Conservation (phyloP, 148 eudicot species). For the Dianthus caryophyllus region DNA sequence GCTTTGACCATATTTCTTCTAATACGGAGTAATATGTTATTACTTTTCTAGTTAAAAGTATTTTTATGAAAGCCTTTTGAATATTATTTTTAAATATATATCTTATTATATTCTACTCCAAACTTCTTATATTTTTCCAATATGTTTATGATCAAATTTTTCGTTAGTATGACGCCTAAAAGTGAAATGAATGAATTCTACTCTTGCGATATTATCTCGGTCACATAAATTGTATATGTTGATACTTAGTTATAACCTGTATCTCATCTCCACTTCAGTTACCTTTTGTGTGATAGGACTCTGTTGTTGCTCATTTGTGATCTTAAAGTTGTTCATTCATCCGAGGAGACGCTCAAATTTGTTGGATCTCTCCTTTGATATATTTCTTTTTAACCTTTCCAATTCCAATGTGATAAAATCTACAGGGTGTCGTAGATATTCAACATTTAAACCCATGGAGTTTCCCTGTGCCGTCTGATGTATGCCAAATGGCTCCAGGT, state of each 20-base stretch:
- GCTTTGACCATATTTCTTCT: too few relatives aligned
- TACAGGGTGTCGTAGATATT: constrained; percentile 49
- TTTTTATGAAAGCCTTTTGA: too few relatives aligned
- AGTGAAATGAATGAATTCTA: too few relatives aligned
- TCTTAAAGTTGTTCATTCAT: background rate
- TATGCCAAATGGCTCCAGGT: constrained; percentile 59
- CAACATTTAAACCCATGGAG: constrained; percentile 69
- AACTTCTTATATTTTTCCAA: too few relatives aligned
- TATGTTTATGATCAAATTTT: too few relatives aligned
- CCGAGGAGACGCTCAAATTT: background rate
- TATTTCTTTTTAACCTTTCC: background rate
- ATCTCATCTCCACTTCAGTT: background rate
- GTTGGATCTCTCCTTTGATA: background rate
- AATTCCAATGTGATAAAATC: constrained; percentile 10
- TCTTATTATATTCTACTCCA: too few relatives aligned
- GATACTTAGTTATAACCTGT: constrained; percentile 8
- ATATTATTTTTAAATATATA: too few relatives aligned
- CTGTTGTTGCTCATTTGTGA: background rate
- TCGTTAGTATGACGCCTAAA: too few relatives aligned
- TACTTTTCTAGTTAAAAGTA: too few relatives aligned
- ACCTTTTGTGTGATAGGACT: background rate
- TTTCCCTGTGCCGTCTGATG: constrained; percentile 73
- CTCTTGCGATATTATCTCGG: background rate
- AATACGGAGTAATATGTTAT: too few relatives aligned
- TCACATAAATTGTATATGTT: too few relatives aligned